These are phyloP conservation scores for Russula sp. DNA, from an alignment of 768 basidiomycete genomes.

Conservation along the genomic window DNA sequence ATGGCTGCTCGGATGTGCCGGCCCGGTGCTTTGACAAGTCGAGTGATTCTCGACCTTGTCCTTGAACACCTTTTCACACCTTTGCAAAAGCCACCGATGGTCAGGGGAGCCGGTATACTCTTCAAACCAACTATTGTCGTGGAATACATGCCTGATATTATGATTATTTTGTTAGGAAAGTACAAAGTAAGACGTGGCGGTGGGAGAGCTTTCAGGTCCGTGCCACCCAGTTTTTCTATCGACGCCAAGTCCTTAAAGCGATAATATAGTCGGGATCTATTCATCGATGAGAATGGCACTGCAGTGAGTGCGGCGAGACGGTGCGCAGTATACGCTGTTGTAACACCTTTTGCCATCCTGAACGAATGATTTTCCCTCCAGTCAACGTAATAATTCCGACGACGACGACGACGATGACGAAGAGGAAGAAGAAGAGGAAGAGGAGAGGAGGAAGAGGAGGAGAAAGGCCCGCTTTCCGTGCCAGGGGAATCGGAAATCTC, in stretches of 20 bases:
- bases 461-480: conserved; percentile 33
- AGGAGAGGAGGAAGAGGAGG: conserved; percentile 39
- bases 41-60: not conserved
- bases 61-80: too few relatives aligned
- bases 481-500: conserved; percentile 53
- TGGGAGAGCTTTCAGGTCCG: conserved; percentile 43
- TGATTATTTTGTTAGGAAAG: conserved; percentile 35
- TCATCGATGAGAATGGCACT: conserved; percentile 35
- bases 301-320: conserved; percentile 32
- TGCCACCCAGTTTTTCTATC: not conserved
- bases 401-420: conserved; percentile 44
- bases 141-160: not conserved
- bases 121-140: not conserved
- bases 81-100: conserved; percentile 7
- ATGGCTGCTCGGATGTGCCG: not conserved
- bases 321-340: conserved; percentile 11
- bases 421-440: conserved; percentile 46
- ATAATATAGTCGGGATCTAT: conserved; percentile 29
- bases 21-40: not conserved
- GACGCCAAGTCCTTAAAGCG: conserved; percentile 23
- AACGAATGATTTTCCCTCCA: conserved; percentile 5
- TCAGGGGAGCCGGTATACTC: conserved; percentile 9
- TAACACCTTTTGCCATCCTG: conserved; percentile 1
- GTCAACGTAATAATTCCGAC: conserved; percentile 33
- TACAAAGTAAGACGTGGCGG: conserved; percentile 46